Base-by-base conservation (phyloP, 2,329 filamentous ascomycete species). In the Pseudofabraea citricarpa region DNA sequence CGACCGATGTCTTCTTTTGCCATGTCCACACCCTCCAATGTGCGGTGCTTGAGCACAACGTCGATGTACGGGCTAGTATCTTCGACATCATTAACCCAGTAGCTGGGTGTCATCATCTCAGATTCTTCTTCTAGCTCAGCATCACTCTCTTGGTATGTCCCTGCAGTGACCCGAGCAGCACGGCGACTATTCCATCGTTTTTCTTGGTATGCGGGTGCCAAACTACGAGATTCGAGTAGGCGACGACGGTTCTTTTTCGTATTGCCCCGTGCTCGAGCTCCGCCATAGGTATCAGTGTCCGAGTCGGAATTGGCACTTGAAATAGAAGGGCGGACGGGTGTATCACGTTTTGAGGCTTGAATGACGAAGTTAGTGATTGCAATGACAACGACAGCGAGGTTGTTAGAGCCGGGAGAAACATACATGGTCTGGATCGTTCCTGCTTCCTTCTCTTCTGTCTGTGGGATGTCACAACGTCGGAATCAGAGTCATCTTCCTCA, bases 151-250 rank as follows among this genome's bases (percentile, higher is more conserved):
- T 84, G 77, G 56, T 85, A 85, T 15, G 72, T 75, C 27, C 75
- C 76, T 46, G 71, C 73, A 46, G 79, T 74, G 3, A 81, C 75
- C 61, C 88, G 88, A 12, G 86, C 86, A 42, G 89, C 87, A 50
- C 88, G 85, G 47, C 91, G 79, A 42, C 85, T 93, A 6, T 90
- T 95, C 78, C 95, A 96, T 52, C 91, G 85, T 60, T 95, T 87
- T 68, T 95, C 90, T 45, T 79, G 78, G 55, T 84, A 78, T 5
- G 81, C 73, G 6, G 85, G 75, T 31, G 79, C 75, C 10, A 81
- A 77, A 56, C 83, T 75, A 38, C 72, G 78, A 19, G 81, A 75
- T 60, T 89, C 77, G 45, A 83, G 73, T 59, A 86, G 79, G 48
- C 84, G 81, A 43, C 85, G 85, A 48, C 85, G 85, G 47, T 88